Base-by-base conservation (phyloP, 1,284 basidiomycete species). In the Moesziomyces antarcticus region DNA sequence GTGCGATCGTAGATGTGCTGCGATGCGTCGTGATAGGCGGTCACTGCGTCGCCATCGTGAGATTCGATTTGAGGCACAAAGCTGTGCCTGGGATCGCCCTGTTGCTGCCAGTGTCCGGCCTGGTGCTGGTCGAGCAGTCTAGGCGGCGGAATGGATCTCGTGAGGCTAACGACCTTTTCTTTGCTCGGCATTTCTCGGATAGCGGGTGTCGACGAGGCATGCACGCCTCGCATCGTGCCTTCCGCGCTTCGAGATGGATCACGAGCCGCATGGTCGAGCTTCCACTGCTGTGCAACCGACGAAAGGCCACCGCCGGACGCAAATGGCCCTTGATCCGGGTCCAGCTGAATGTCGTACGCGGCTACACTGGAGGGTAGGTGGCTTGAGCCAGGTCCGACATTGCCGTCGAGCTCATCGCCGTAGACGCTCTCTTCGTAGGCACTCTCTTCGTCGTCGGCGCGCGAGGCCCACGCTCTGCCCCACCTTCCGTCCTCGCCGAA, bases 401-500 rank as follows among this genome's bases (percentile, higher is more conserved):
- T 43, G 2, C 63, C 62, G 24, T 70, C 59, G 11, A 45, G 30
- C 18, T 73, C 56, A 24, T 57, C 58, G 18, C 58, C 69, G 40
- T 59, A 66, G 3, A 62, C 49, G 48, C 73, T 70, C 27, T 76
- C 70, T 18, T 50, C 70, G 50, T 72, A 73, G n/a, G 58, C 40
- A 45, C 69, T 75, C 45, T 79, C 78, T 43, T 81, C 79, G 44
- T 79, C 79, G 16, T 81, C 78, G 14, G 73, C 63, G 24, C 54
- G 52, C 10, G 59, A 63, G 16, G 73, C 60, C 79, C 79, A 81
- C 1, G 79, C 79, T 1, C 71, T 55, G 9, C 73, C 79, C 79
- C 79, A 81, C 11, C 73, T 50, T 3, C 79, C 79, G 35, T 75
- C 59, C 37, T 76, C 76, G 16, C 78, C 78, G 37, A 81, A 81